A percentile compares a stretch with the other conserved stretches of the same genome.
Conservation (phyloP, 106 monocot genomes). For the Apostasia ramifera region DNA sequence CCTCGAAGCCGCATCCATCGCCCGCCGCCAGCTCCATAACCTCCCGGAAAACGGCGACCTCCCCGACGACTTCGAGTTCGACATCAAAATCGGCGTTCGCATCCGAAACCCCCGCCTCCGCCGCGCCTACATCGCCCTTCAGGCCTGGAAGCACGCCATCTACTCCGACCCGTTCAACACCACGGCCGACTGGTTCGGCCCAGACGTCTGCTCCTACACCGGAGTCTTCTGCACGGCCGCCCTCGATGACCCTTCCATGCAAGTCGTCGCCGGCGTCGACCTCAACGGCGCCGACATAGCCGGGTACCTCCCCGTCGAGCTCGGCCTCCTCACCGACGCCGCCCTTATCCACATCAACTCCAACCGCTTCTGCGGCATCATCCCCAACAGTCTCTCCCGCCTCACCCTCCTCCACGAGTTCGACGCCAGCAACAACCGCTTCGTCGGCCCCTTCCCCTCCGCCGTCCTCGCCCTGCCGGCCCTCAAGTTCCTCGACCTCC, state of each 20-base stretch:
- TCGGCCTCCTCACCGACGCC: constrained; percentile 51
- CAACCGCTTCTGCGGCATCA: constrained; percentile 64
- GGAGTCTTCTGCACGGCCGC: constrained; percentile 38
- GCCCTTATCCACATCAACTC: constrained; percentile 75
- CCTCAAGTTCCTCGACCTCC: constrained; percentile 32
- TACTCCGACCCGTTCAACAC: constrained; percentile 35
- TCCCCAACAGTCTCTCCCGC: constrained; percentile 35
- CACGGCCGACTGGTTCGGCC: constrained; percentile 35
- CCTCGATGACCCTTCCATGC: constrained; percentile 15
- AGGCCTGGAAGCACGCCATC: constrained; percentile 42
- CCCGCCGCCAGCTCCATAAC: constrained; percentile 26
- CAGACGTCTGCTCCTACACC: constrained; percentile 31
- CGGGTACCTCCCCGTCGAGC: constrained; percentile 65
- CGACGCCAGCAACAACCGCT: constrained; percentile 69
- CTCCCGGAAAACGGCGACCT: constrained; percentile 25
- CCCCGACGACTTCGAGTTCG: constrained; percentile 13
- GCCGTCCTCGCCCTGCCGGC: constrained; percentile 26
- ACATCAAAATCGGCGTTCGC: constrained; percentile 3
- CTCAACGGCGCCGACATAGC: constrained; percentile 72
- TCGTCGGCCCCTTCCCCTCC: constrained; percentile 54
- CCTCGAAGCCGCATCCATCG: constrained; percentile 8
- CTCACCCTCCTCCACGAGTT: constrained; percentile 46
- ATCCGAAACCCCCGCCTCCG: constrained; percentile 28
- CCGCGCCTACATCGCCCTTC: constrained; percentile 44
- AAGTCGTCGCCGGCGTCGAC: constrained; percentile 63